Evolutionary conservation across 345 rosid species (phyloP).

Genomic region (Syzygium oleosum): DNA sequence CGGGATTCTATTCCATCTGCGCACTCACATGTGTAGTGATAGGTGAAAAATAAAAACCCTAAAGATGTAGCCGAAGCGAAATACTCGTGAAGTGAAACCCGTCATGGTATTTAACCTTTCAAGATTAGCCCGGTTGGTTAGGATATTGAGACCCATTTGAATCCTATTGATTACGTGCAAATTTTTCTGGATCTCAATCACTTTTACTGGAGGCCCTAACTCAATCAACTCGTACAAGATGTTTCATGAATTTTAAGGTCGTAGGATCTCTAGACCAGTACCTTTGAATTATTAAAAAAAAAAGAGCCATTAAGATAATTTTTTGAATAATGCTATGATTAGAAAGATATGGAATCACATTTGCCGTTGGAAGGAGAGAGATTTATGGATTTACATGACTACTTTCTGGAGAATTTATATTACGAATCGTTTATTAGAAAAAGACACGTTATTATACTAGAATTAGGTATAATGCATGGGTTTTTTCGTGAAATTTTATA

Average conservation of each 20-base stretch:
- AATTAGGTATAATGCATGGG: neutral
- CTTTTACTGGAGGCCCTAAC: neutral
- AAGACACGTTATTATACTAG: neutral
- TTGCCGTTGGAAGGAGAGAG: neutral
- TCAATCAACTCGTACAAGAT: rapidly evolving
- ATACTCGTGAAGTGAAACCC: neutral
- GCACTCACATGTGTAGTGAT: rapidly evolving
- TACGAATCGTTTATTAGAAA: rapidly evolving
- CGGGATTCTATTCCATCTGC: neutral
- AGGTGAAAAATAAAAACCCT: rapidly evolving
- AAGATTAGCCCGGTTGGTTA: too few relatives aligned
- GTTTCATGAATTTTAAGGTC: neutral
- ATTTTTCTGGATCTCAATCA: rapidly evolving
- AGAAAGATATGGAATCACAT: neutral
- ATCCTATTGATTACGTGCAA: rapidly evolving
- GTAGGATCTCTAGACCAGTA: rapidly evolving
- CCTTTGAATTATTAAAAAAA: neutral
- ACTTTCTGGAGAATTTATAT: neutral
- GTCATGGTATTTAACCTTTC: neutral
- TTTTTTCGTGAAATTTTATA: neutral
- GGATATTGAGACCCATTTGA: neutral
- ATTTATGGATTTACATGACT: neutral
- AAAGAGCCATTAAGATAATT: neutral
- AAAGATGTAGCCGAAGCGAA: neutral
- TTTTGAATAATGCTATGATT: neutral